Percentiles rank a stretch among this genome's conserved stretches.
Evolutionary conservation across 2,329 filamentous ascomycete species (phyloP).

Genomic region (Macrophomina phaseolina): DNA sequence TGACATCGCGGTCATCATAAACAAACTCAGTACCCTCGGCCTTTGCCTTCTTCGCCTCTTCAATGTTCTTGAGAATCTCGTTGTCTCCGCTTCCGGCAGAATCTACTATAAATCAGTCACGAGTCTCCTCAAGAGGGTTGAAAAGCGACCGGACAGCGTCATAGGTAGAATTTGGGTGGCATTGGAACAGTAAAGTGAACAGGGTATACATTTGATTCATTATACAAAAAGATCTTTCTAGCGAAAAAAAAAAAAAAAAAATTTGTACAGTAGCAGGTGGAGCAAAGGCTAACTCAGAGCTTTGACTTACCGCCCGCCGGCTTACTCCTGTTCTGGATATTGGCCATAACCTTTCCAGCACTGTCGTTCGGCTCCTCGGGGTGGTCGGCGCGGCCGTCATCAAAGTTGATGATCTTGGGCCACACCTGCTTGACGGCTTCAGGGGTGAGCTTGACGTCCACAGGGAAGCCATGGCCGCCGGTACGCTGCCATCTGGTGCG

Average conservation of each 20-base stretch:
- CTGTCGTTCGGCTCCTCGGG: conserved; percentile 80
- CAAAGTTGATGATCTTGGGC: conserved; percentile 81
- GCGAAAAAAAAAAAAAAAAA: background rate
- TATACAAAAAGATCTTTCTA: conserved; percentile 16
- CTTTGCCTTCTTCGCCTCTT: conserved; percentile 74
- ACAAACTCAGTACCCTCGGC: conserved; percentile 76
- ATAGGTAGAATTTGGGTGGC: background rate
- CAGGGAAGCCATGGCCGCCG: conserved; percentile 87
- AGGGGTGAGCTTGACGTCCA: conserved; percentile 77
- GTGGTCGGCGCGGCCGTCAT: conserved; percentile 85
- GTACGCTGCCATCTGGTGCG: conserved; percentile 94
- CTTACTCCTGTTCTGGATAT: conserved; percentile 77
- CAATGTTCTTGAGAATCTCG: conserved; percentile 73
- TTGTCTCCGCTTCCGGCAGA: conserved; percentile 43
- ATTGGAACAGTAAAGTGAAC: background rate
- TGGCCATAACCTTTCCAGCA: conserved; percentile 79
- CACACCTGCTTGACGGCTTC: conserved; percentile 74
- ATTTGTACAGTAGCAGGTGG: background rate
- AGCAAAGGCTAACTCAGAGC: conserved; percentile 29
- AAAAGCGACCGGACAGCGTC: background rate
- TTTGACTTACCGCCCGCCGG: conserved; percentile 41
- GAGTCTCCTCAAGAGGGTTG: background rate
- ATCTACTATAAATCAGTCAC: conserved; percentile 14
- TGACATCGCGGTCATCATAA: conserved; percentile 85
- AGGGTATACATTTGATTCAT: conserved; percentile 27